Evolutionary conservation across 768 basidiomycete genomes (phyloP).

Genomic region (Lactarius hengduanensis): DNA sequence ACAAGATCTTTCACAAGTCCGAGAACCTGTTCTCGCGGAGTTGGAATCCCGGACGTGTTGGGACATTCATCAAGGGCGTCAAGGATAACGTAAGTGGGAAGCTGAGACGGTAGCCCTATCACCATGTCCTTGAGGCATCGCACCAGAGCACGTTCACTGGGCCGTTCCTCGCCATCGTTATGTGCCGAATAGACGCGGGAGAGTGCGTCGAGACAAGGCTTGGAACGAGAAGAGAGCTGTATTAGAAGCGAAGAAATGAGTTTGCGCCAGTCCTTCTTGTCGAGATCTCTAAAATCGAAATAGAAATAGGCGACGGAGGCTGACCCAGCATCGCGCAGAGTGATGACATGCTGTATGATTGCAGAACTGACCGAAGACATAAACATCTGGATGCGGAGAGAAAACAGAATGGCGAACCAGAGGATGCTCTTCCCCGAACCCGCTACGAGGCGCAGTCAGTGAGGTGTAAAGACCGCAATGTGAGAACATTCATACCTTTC

Average conservation of each 20-base stretch:
- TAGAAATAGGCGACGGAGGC: background rate
- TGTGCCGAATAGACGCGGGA: background rate
- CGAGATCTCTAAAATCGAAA: background rate
- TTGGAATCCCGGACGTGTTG: background rate
- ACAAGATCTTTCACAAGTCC: background rate
- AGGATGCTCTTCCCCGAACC: background rate
- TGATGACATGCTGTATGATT: background rate
- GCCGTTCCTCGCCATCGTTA: background rate
- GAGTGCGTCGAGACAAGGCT: background rate
- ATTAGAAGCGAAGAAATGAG: background rate
- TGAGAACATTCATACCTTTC: background rate
- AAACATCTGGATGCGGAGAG: background rate
- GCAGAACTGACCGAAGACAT: background rate
- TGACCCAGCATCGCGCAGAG: background rate
- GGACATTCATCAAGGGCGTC: background rate
- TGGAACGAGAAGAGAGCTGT: background rate
- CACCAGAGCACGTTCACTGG: background rate
- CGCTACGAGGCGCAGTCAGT: background rate
- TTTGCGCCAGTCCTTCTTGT: background rate
- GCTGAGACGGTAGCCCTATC: background rate
- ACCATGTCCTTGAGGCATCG: background rate
- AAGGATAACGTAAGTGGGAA: background rate
- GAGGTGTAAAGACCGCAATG: fast-evolving
- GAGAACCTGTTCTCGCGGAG: background rate
- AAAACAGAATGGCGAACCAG: background rate